Evolutionary conservation across 768 basidiomycete genomes (phyloP).

Genomic region (Suillus weaverae): DNA sequence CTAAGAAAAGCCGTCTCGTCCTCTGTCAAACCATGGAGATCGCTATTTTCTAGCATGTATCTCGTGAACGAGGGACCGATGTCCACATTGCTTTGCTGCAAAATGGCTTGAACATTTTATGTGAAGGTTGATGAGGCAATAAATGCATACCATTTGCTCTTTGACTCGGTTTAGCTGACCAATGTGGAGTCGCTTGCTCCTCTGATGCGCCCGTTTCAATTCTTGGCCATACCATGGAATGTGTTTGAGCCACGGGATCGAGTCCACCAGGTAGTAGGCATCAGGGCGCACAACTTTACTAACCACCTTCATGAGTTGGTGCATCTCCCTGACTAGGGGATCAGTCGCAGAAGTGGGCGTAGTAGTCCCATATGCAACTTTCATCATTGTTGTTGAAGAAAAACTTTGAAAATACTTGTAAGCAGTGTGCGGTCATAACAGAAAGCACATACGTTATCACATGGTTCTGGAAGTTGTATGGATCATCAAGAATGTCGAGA

Average conservation of each 20-base stretch:
- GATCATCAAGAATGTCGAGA: neutral
- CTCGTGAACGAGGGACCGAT: neutral
- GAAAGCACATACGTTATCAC: neutral
- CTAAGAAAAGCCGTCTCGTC: neutral
- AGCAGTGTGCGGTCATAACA: neutral
- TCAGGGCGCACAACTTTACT: slow-evolving; percentile 10
- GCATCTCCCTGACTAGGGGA: neutral
- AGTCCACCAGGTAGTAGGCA: neutral
- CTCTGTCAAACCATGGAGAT: neutral
- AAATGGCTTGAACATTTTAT: neutral
- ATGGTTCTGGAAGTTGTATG: neutral
- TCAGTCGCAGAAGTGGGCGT: neutral
- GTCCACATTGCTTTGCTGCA: neutral
- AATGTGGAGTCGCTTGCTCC: neutral
- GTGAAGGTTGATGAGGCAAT: neutral
- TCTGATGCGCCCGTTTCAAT: neutral
- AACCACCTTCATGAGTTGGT: slow-evolving; percentile 9
- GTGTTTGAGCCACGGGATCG: neutral
- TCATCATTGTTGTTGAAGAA: neutral
- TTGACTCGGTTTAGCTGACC: neutral
- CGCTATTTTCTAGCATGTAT: neutral
- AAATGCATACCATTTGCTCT: neutral
- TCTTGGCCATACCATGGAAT: neutral
- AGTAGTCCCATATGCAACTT: neutral
- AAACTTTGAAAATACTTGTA: neutral